phyloP scores from a whole-genome alignment of 805 yeast species.

The Pichia rugopelliculosa region DNA sequence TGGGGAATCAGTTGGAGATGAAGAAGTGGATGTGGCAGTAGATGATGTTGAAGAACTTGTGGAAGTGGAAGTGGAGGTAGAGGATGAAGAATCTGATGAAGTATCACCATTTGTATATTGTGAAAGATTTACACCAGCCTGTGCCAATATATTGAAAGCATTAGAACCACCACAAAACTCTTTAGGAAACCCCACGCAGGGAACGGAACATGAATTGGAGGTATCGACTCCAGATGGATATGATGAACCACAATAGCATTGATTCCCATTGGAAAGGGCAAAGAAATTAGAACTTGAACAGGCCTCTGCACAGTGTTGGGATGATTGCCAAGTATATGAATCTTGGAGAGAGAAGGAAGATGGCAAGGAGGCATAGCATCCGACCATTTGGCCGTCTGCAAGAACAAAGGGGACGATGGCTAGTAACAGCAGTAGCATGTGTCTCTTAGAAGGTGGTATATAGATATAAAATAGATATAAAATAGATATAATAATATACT shows the following conservation, averaged over 20 bases:
- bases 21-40: conserved; percentile 5
- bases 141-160: conserved; percentile 39
- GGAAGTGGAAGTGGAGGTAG: conserved; percentile 2
- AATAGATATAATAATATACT: too few relatives aligned
- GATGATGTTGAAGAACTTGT: conserved; percentile 6
- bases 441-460: too few relatives aligned
- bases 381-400: conserved; percentile 17
- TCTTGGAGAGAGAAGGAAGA: conserved; percentile 36
- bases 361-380: conserved; percentile 34
- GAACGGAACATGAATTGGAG: conserved; percentile 32
- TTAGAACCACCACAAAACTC: conserved; percentile 54
- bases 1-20: conserved; percentile 10
- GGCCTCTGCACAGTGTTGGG: conserved; percentile 41
- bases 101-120: neutral
- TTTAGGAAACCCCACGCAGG: conserved; percentile 56
- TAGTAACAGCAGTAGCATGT: neutral
- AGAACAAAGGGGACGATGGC: neutral
- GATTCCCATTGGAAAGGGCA: conserved; percentile 46
- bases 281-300: conserved; percentile 38
- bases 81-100: conserved; percentile 16
- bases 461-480: too few relatives aligned
- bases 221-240: conserved; percentile 26
- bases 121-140: neutral
- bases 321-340: conserved; percentile 50
- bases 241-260: conserved; percentile 62